A percentile compares a stretch with the other conserved stretches of the same genome.
Conservation (phyloP, 2,329 filamentous ascomycete genomes). For the Beauveria rudraprayagi region DNA sequence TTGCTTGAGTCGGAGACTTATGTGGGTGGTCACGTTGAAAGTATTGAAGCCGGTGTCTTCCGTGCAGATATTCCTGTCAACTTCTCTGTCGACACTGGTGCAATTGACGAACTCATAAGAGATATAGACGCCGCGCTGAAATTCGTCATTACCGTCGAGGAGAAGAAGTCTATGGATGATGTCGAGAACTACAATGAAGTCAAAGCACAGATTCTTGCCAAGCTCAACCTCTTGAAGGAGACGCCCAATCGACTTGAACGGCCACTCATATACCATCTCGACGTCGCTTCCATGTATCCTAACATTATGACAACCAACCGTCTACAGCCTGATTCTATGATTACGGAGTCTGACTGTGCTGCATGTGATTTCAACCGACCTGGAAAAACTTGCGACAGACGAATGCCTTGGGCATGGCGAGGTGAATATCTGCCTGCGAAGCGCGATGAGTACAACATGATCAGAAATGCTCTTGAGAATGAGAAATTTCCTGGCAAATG, state of each 20-base stretch:
- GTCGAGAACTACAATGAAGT: constrained; percentile 77
- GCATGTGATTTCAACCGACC: constrained; percentile 97
- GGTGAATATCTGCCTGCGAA: constrained; percentile 95
- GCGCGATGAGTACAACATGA: constrained; percentile 99
- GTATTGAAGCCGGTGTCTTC: constrained; percentile 97
- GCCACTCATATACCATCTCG: constrained; percentile 93
- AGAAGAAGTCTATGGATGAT: constrained; percentile 73
- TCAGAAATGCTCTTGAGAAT: constrained; percentile 81
- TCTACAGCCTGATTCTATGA: constrained; percentile 97
- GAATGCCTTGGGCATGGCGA: constrained; percentile 96
- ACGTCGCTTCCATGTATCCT: constrained; percentile 98
- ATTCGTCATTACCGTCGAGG: constrained; percentile 79
- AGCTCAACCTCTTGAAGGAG: constrained; percentile 63
- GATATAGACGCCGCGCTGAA: constrained; percentile 84
- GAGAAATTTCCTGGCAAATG: constrained; percentile 81
- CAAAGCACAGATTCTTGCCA: constrained; percentile 69
- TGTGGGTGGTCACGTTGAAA: constrained; percentile 96
- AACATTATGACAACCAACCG: constrained; percentile 99
- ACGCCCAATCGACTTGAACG: constrained; percentile 78
- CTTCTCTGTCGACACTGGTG: constrained; percentile 80
- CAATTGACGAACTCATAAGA: constrained; percentile 77
- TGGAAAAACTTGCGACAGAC: constrained; percentile 91
- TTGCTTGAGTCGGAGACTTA: constrained; percentile 95
- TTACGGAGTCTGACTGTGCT: constrained; percentile 89
- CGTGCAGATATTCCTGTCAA: constrained; percentile 91